Evolutionary conservation across 495 filamentous ascomycete species (phyloP), one percentile per base, ranked within the genome.

Genomic region (Aspergillus diversus): DNA sequence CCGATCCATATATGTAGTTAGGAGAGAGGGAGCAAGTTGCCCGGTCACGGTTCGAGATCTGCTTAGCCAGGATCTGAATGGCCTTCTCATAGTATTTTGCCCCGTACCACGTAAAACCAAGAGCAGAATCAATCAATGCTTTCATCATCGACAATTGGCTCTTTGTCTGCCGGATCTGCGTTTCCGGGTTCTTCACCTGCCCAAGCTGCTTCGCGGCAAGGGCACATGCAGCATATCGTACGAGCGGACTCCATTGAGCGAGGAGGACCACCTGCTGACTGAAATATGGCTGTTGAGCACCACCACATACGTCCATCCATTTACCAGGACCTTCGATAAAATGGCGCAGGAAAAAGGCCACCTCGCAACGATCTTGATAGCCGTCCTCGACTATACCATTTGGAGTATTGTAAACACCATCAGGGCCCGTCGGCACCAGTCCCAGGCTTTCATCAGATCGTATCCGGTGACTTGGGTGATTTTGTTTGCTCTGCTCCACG

Each of bases 71-170:
- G 15, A 67, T 37, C 17, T 68, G 63, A 43, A 71, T 71, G 0
- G 69, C 67, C 27, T 66, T 72, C 31, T 69, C 67, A 43, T 72
- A 72, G 35, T 72, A 72, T 27, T 68, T 71, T 5, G 63, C 68
- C 9, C 68, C 65, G 32, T 71, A 67, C 68, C 68, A 71, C 5
- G 64, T 47, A 53, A 71, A 71, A n/a, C 65, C 65, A 17, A 71
- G 47, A 11, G 31, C 50, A 7, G 57, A 33, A 8, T 61, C 55
- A n/a, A 37, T 49, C 11, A 67, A 63, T 5, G 42, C 57, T 15
- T 50, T 55, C 31, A 65, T 31, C 37, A 63, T 57, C 9, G 53
- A 46, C 17, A 32, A 37, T 50, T 51, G 60, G 7, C 17, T 62
- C 0, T 42, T 51, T 7, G 55, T 62, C 52, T 55, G 59, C 7